Percentiles rank a stretch among this genome's conserved stretches.
These are phyloP conservation scores for Saposhnikovia divaricata DNA, from an alignment of 129 eudicot species.

Conservation along the genomic window DNA sequence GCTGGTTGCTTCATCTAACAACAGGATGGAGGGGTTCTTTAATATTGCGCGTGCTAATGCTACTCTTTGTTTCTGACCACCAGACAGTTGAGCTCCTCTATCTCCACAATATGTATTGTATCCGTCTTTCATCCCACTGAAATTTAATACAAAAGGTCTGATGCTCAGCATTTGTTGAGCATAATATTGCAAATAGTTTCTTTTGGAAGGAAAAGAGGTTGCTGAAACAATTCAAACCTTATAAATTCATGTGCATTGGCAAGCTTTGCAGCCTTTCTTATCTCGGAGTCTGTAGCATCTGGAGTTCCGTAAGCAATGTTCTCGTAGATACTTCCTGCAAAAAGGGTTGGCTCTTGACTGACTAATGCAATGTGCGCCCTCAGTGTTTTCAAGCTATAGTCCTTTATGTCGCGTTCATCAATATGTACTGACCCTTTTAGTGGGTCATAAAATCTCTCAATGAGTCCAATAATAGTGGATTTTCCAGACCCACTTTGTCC, in stretches of 20 bases:
- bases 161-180: not conserved
- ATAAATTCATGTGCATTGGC: slow-evolving; percentile 81
- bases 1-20: slow-evolving; percentile 68
- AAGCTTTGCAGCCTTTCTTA: slow-evolving; percentile 53
- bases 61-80: slow-evolving; percentile 73
- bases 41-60: slow-evolving; percentile 66
- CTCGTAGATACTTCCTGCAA: slow-evolving; percentile 58
- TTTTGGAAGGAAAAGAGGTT: not conserved
- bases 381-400: slow-evolving; percentile 40
- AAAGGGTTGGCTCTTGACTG: slow-evolving; percentile 72
- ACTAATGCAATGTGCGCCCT: slow-evolving; percentile 66
- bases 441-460: slow-evolving; percentile 70
- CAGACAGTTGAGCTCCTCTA: slow-evolving; percentile 63
- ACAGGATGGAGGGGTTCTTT: slow-evolving; percentile 52
- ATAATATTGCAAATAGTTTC: not conserved
- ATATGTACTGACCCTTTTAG: slow-evolving; percentile 37
- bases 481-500: slow-evolving; percentile 80
- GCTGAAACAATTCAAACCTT: slow-evolving; percentile 30
- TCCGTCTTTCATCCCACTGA: slow-evolving; percentile 71
- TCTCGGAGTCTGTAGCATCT: slow-evolving; percentile 54
- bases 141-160: not conserved
- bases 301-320: slow-evolving; percentile 59
- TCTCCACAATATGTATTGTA: slow-evolving; percentile 68
- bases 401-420: slow-evolving; percentile 49
- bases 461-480: slow-evolving; percentile 59